A percentile compares a stretch with the other conserved stretches of the same genome.
Evolutionary conservation across 768 basidiomycete species (phyloP).

Genomic region (Mycena leptocephala): DNA sequence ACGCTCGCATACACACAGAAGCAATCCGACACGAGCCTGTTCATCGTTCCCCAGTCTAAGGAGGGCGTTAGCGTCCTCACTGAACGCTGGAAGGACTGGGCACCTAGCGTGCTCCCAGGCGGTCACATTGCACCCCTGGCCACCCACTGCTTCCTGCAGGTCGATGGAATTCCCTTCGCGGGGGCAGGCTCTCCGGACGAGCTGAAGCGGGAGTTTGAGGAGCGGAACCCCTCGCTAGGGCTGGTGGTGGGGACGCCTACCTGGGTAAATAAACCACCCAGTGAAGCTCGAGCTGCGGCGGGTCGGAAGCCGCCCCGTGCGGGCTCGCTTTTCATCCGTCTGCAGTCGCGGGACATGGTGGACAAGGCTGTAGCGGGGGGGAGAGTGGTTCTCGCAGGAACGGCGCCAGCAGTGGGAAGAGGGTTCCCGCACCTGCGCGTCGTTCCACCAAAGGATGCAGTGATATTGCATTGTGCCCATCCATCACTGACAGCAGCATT

Average conservation of each 20-base stretch:
- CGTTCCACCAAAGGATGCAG: no score
- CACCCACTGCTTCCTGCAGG: conserved; percentile 3
- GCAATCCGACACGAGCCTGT: no score
- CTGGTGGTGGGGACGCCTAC: not conserved
- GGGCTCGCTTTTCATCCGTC: not conserved
- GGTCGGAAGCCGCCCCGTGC: not conserved
- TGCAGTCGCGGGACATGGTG: not conserved
- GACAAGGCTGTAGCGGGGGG: no score
- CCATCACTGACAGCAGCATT: no score
- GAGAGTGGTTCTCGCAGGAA: no score
- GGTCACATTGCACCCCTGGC: not conserved
- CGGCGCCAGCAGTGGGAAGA: no score
- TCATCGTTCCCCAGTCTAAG: no score
- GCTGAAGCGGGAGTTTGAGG: not conserved
- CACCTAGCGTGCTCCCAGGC: not conserved
- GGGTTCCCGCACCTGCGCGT: no score
- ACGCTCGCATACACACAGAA: no score
- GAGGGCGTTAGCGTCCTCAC: not conserved
- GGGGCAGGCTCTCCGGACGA: not conserved
- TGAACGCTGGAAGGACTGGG: not conserved
- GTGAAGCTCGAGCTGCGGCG: not conserved
- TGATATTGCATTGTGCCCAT: no score
- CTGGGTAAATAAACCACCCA: conserved; percentile 4
- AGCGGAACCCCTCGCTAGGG: not conserved
- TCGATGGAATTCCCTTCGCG: conserved; percentile 4